A percentile compares a stretch with the other conserved stretches of the same genome.
phyloP scores from a whole-genome alignment of 306 rosid genomes.

The Cicer arietinum region DNA sequence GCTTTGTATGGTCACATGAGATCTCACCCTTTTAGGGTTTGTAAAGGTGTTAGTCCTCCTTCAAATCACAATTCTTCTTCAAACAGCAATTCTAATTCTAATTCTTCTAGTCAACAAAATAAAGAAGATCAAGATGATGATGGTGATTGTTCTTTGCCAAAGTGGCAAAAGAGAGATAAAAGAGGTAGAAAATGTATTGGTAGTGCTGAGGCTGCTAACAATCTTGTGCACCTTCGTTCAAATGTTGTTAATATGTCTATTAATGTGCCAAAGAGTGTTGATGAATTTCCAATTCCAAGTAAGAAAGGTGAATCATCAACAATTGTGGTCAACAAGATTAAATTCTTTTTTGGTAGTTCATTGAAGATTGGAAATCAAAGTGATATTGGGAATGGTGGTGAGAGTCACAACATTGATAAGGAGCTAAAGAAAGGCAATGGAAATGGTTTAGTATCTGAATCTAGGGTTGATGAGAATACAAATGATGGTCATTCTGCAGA shows the following conservation, averaged over 20 bases:
- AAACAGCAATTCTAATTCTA: neutral
- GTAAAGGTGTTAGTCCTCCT: neutral
- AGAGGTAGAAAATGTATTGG: slow-evolving; percentile 20
- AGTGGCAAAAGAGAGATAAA: slow-evolving; percentile 2
- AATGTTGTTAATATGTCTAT: neutral
- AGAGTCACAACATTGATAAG: too few species aligned
- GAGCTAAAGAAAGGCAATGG: too few species aligned
- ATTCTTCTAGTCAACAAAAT: neutral
- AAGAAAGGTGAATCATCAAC: neutral
- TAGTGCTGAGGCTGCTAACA: neutral
- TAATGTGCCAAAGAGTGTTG: neutral
- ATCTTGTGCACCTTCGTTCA: neutral
- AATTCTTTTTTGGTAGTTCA: neutral
- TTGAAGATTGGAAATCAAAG: neutral
- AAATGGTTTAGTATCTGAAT: neutral
- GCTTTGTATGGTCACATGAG: slow-evolving; percentile 26
- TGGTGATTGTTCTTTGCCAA: neutral
- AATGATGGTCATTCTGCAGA: neutral
- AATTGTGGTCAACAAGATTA: neutral
- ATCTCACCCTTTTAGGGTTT: slow-evolving; percentile 1
- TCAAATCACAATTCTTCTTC: neutral
- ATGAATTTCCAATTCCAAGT: neutral
- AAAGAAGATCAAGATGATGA: neutral
- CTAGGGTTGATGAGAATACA: neutral
- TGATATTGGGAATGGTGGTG: neutral